Evolutionary conservation across 306 rosid species (phyloP), one percentile per base, ranked within the genome.

Genomic region (Senna tora): DNA sequence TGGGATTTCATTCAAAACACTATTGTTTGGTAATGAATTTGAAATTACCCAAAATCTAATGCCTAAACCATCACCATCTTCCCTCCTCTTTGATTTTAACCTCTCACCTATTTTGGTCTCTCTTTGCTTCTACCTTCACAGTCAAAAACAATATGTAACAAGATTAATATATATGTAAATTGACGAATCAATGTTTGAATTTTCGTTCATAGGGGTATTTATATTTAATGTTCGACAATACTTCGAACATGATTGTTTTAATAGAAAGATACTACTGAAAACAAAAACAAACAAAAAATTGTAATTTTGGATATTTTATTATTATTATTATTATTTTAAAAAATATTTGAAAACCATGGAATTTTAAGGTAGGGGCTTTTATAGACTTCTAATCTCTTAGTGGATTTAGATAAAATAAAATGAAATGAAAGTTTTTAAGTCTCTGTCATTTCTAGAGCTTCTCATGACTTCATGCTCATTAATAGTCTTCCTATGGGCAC

Each of bases 11-110:
- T n/a, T n/a, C n/a, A n/a, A n/a, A 45, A 39, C 3, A 9, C 45
- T n/a, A n/a, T n/a, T 54, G 45, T 55, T 75, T 72, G 76, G 47
- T 79, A 43, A 68, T 56, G 43, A 69, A 65, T 60, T 38, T 50
- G 50, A 58, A 60, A 54, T 58, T 49, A 22, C 12, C 63, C 41
- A 9, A 8, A n/a, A 20, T 0, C 39, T 36, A 36, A 36, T 4
- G 39, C 1, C 39, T 4, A 7, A 36, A 36, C 30, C 30, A 16
- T 16, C 67, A 52, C 38, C 65, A 41, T 53, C 59, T 57, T 20
- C 34, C 34, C 42, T 22, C 15, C 2, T 10, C 11, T 16, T 42
- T 61, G 75, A 78, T 75, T 54, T 56, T 34, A 72, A 76, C 81
- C 71, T 64, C 78, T 53, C 39, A 72, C 25, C 78, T 47, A 22